Evolutionary conservation across 345 rosid species (phyloP).

Genomic region (Firmiana major): DNA sequence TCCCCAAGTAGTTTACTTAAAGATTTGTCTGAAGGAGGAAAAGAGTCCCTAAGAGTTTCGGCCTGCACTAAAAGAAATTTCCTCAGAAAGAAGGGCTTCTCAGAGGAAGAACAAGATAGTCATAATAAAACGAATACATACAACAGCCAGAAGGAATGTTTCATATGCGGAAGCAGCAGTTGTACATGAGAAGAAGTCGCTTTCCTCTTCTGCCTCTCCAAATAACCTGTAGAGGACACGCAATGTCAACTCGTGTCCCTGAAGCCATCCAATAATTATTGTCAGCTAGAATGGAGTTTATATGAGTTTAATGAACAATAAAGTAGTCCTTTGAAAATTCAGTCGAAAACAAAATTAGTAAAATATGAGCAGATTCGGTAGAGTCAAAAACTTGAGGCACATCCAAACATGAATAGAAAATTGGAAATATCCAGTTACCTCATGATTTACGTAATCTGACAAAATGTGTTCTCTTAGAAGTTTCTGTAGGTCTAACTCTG

Average conservation of each 20-base stretch:
- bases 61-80: conserved; percentile 49
- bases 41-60: conserved; percentile 87
- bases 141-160: conserved; percentile 73
- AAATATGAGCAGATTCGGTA: background rate
- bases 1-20: conserved; percentile 88
- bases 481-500: conserved; percentile 84
- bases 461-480: conserved; percentile 69
- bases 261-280: conserved; percentile 42
- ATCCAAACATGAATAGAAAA: conserved; percentile 2
- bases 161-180: conserved; percentile 89
- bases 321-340: background rate
- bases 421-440: conserved; percentile 45
- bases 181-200: conserved; percentile 87
- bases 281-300: conserved; percentile 32
- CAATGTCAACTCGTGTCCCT: conserved; percentile 99
- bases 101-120: conserved; percentile 12
- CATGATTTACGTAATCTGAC: conserved; percentile 72
- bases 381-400: background rate
- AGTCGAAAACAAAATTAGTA: background rate
- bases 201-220: conserved; percentile 96
- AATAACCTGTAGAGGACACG: conserved; percentile 90
- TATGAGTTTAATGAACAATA: background rate
- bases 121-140: conserved; percentile 35
- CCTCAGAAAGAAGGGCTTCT: conserved; percentile 14
- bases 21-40: conserved; percentile 98